Evolutionary conservation across 108 stramenopile genomes (phyloP).

Genomic region (Cyclotella cryptica): DNA sequence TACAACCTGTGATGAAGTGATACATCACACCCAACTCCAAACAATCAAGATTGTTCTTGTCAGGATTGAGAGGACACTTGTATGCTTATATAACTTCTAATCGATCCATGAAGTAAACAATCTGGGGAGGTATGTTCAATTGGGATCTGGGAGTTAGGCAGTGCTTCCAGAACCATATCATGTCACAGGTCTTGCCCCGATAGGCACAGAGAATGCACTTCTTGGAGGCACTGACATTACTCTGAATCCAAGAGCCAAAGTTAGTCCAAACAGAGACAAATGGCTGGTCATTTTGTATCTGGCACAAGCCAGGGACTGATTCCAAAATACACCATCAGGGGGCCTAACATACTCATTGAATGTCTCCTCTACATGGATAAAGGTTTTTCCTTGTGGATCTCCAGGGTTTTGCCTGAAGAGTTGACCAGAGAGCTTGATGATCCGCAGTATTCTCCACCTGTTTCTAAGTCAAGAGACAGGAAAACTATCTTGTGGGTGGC

Average conservation of each 20-base stretch:
- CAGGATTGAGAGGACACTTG: not conserved
- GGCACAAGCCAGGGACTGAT: not conserved
- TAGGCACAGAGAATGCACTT: slow-evolving; percentile 11
- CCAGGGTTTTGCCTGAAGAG: not conserved
- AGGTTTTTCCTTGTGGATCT: not conserved
- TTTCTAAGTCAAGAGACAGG: too few relatives aligned
- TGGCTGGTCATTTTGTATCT: not conserved
- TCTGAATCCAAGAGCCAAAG: not conserved
- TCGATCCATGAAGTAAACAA: slow-evolving; percentile 3
- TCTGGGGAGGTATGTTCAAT: not conserved
- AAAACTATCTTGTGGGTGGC: too few relatives aligned
- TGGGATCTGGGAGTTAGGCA: slow-evolving; percentile 1
- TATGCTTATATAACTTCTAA: not conserved
- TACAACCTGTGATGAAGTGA: not conserved
- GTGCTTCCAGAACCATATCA: slow-evolving; percentile 1
- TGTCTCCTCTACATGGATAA: not conserved
- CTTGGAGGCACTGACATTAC: not conserved
- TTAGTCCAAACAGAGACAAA: slow-evolving; percentile 11
- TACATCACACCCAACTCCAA: not conserved
- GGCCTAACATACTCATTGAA: slow-evolving; percentile 9
- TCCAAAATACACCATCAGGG: not conserved
- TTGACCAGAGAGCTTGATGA: not conserved
- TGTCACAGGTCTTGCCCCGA: slow-evolving; percentile 2
- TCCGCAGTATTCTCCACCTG: too few relatives aligned
- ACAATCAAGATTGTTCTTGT: not conserved